A percentile compares a stretch with the other conserved stretches of the same genome.
Conservation (phyloP, 257 asterid genomes). For the Capsicum baccatum region DNA sequence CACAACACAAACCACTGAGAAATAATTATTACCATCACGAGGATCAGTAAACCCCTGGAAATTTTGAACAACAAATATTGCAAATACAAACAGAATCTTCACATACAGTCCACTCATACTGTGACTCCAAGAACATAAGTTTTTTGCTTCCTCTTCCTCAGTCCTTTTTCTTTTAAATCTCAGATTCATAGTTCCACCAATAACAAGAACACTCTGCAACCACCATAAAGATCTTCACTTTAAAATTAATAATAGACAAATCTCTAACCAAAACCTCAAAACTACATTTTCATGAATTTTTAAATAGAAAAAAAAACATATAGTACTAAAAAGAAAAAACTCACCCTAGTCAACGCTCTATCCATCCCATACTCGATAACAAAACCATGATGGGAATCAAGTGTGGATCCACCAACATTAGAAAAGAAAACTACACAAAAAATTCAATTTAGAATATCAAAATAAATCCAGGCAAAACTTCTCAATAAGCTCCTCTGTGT, state of each 20-base stretch:
- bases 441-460: conserved; percentile 17
- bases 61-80: conserved; percentile 46
- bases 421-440: conserved; percentile 71
- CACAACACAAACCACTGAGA: not conserved
- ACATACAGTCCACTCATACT: conserved; percentile 42
- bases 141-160: conserved; percentile 27
- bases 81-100: conserved; percentile 31
- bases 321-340: not conserved
- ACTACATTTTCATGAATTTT: not conserved
- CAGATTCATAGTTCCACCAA: not conserved
- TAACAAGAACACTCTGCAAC: conserved; percentile 29
- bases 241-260: conserved; percentile 28
- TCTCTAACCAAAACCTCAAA: conserved; percentile 32
- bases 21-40: conserved; percentile 67
- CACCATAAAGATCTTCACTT: conserved; percentile 22
- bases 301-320: not conserved
- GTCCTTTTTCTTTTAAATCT: conserved; percentile 4
- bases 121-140: conserved; percentile 35
- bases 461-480: not conserved
- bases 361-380: too few species aligned
- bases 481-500: not conserved
- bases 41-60: conserved; percentile 71
- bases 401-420: too few species aligned
- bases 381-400: too few species aligned
- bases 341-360: too few species aligned